Evolutionary conservation across 148 eudicot species (phyloP), one percentile per base, ranked within the genome.

Genomic region (Silene conica): DNA sequence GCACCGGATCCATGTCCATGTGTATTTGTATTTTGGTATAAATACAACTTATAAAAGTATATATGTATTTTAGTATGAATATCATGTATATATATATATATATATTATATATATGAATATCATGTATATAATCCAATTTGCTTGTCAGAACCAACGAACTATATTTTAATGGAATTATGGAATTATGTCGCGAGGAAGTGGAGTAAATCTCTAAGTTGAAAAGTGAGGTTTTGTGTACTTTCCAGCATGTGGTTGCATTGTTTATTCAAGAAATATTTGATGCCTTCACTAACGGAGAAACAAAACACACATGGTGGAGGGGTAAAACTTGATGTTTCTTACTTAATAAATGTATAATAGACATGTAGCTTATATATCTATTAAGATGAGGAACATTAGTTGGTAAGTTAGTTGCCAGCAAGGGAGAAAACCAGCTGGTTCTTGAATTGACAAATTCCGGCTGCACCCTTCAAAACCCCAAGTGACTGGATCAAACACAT

Each of bases 111-210:
- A 14, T 8, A 58, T 68, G 69, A 50, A 78, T 38, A 11, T 79
- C 46, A 28, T 50, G 70, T 41, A 18, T 45, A 11, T 48, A 58
- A 63, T 60, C 6, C 57, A 79, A 22, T 56, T 12, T 64, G 52
- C 67, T 34, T 9, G 67, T 64, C 22, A 71, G 82, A 74, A 79
- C 21, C 61, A 79, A 79, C 82, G 82, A 79, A 79, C 82, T 79
- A 74, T 79, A 70, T 75, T 79, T 79, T 79, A 79, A 79, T 79
- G 82, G 82, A 79, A 79, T 79, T 79, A 79, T 79, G 82, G 82
- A 79, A 79, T 79, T 79, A 71, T 79, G 65, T 25, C 5, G 7
- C 0, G 20, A 50, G 22, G 52, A 45, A 11, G 14, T 28, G 16
- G 18, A 56, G 12, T 31, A 76, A 69, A 19, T 28, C 63, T 10